A percentile compares a stretch with the other conserved stretches of the same genome.
These are phyloP conservation scores for Hansenula lynferdii DNA, from an alignment of 1,139 yeast species.

Conservation along the genomic window DNA sequence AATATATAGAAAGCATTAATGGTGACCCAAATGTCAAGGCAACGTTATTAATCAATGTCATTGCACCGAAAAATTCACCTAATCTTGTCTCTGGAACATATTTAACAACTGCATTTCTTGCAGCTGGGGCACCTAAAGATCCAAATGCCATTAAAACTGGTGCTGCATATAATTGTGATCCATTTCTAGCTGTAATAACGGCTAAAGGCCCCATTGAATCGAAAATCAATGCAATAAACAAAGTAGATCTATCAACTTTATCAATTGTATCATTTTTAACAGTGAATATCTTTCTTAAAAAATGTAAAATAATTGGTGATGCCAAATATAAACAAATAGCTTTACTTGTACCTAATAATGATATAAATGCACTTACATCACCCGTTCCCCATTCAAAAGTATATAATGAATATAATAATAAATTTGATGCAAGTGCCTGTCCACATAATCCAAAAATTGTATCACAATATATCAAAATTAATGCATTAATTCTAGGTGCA, in stretches of 20 bases:
- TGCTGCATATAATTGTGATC: conserved; percentile 24
- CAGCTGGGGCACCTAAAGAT: conserved; percentile 40
- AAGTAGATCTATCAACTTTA: conserved; percentile 44
- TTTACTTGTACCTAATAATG: conserved; percentile 45
- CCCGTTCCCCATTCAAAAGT: conserved; percentile 55
- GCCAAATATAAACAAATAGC: conserved; percentile 36
- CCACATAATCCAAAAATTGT: conserved; percentile 31
- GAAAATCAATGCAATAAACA: conserved; percentile 32
- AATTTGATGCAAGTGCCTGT: conserved; percentile 38
- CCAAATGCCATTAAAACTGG: conserved; percentile 43
- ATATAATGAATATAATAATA: conserved; percentile 55
- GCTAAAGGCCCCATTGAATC: conserved; percentile 41
- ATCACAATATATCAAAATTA: conserved; percentile 44
- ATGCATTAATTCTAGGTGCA: conserved; percentile 40
- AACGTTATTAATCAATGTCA: conserved; percentile 37
- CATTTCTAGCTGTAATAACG: conserved; percentile 29
- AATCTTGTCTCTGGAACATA: conserved; percentile 39
- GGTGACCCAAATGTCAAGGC: conserved; percentile 32
- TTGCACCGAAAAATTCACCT: conserved; percentile 47
- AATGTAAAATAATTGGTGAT: conserved; percentile 37
- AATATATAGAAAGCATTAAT: conserved; percentile 31
- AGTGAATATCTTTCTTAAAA: conserved; percentile 28
- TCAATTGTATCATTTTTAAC: conserved; percentile 38
- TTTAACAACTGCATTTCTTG: conserved; percentile 47
- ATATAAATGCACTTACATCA: conserved; percentile 54